These are phyloP conservation scores for Pythium angustatum DNA, from an alignment of 352 stramenopile genomes.

Conservation along the genomic window DNA sequence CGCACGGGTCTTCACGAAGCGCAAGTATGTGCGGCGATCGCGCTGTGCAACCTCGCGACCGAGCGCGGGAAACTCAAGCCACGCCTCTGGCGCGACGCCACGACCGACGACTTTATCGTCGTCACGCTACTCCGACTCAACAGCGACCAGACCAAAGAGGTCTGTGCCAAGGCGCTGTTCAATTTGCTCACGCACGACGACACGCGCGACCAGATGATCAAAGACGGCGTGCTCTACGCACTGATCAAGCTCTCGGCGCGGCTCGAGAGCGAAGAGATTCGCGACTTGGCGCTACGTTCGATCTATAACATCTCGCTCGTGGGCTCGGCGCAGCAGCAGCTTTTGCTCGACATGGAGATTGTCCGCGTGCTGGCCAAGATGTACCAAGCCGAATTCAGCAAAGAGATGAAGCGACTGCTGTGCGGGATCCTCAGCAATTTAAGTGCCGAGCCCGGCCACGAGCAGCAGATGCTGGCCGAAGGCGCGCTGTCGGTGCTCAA, in stretches of 20 bases:
- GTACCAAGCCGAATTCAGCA: conserved; percentile 71
- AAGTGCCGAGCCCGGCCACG: conserved; percentile 26
- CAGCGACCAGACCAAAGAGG: conserved; percentile 77
- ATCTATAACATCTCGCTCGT: conserved; percentile 82
- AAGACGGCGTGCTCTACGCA: conserved; percentile 79
- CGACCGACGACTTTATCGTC: conserved; percentile 86
- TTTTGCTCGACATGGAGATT: conserved; percentile 82
- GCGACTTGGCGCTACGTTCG: conserved; percentile 63
- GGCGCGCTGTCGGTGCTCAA: conserved; percentile 65
- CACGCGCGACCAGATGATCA: conserved; percentile 66
- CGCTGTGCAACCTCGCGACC: conserved; percentile 83
- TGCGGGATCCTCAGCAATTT: conserved; percentile 80
- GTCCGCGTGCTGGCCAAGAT: conserved; percentile 73
- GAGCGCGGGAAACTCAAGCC: conserved; percentile 41
- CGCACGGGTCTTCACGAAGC: conserved; percentile 79
- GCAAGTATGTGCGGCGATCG: conserved; percentile 81
- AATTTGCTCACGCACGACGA: conserved; percentile 85
- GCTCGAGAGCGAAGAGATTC: conserved; percentile 74
- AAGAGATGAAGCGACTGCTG: conserved; percentile 78
- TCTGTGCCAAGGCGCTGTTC: conserved; percentile 83
- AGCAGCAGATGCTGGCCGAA: conserved; percentile 40
- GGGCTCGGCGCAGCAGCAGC: conserved; percentile 39
- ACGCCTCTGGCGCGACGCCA: conserved; percentile 62
- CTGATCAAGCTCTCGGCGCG: conserved; percentile 81
- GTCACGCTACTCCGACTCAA: conserved; percentile 86